Conservation (phyloP, 2,329 filamentous ascomycete genomes). For the Fusarium lateritium region DNA sequence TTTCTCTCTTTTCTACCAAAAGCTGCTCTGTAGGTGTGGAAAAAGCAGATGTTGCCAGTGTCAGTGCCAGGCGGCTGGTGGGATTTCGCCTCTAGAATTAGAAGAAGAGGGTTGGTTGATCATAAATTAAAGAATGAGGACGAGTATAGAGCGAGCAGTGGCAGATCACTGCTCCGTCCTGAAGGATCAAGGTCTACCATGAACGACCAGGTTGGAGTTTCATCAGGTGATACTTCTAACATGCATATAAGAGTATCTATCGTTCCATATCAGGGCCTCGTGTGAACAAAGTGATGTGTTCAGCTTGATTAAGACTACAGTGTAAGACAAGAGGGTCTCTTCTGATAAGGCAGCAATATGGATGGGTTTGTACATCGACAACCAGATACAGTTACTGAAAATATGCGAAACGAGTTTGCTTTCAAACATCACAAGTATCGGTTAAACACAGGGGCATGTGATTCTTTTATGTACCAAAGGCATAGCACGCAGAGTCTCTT, state of each 20-base stretch:
- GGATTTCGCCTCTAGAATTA: not conserved
- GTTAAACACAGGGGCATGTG: too few relatives aligned
- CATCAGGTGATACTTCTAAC: not conserved
- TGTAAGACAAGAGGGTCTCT: too few relatives aligned
- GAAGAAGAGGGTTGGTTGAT: not conserved
- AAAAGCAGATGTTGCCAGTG: slow-evolving; percentile 8
- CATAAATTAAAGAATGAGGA: not conserved
- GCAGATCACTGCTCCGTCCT: not conserved
- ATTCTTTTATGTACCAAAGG: too few relatives aligned
- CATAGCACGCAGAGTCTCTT: too few relatives aligned
- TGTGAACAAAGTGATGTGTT: too few relatives aligned
- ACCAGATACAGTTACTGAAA: too few relatives aligned
- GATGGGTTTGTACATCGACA: too few relatives aligned
- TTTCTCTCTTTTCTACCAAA: not conserved
- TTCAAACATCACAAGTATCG: too few relatives aligned
- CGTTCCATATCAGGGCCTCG: too few relatives aligned
- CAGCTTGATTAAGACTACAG: too few relatives aligned
- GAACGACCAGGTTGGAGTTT: not conserved
- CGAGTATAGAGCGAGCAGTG: slow-evolving; percentile 1
- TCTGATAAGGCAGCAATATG: too few relatives aligned
- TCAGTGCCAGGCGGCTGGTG: slow-evolving; percentile 7
- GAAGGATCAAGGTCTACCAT: not conserved
- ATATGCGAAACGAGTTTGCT: too few relatives aligned
- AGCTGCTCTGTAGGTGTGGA: not conserved
- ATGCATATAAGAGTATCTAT: slow-evolving; percentile 6